phyloP scores from a whole-genome alignment of 1,284 basidiomycete species.

The Papiliotrema terrestris region DNA sequence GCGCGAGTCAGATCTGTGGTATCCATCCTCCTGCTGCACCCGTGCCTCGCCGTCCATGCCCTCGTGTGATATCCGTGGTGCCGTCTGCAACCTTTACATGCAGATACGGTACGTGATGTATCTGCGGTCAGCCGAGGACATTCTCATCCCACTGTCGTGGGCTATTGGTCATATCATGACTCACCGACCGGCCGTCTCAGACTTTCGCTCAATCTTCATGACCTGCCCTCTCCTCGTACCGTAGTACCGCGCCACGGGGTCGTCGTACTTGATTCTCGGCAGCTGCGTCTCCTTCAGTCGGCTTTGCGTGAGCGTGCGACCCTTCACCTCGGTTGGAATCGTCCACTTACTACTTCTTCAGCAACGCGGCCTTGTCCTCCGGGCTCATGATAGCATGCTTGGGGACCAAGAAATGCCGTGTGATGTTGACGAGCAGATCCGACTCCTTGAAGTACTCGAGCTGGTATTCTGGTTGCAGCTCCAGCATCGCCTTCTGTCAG shows the following conservation, averaged over 20 bases:
- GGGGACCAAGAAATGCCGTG: constrained; percentile 91
- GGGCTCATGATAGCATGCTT: constrained; percentile 82
- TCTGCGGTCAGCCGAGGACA: constrained; percentile 13
- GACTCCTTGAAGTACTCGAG: constrained; percentile 97
- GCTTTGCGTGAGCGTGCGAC: constrained; percentile 54
- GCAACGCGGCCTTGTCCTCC: constrained; percentile 80
- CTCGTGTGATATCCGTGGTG: too few species aligned
- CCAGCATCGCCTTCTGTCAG: constrained; percentile 69
- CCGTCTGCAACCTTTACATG: constrained; percentile 29
- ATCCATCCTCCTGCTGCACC: too few species aligned
- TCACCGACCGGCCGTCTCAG: constrained; percentile 91
- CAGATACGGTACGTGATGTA: constrained; percentile 50
- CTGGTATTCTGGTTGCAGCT: constrained; percentile 78
- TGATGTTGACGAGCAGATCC: constrained; percentile 96
- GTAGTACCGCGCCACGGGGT: constrained; percentile 97
- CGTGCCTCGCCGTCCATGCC: too few species aligned
- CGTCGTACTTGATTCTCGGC: constrained; percentile 90
- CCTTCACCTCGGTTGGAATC: background rate
- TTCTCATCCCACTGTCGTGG: too few species aligned
- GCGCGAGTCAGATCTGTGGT: too few species aligned
- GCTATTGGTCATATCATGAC: too few species aligned
- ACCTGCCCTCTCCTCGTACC: constrained; percentile 93
- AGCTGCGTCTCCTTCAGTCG: constrained; percentile 97
- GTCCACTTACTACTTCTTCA: constrained; percentile 83
- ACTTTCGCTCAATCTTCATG: constrained; percentile 95